These are phyloP conservation scores for Heliamphora exappendiculata DNA, from an alignment of 148 eudicot species.

Conservation along the genomic window DNA sequence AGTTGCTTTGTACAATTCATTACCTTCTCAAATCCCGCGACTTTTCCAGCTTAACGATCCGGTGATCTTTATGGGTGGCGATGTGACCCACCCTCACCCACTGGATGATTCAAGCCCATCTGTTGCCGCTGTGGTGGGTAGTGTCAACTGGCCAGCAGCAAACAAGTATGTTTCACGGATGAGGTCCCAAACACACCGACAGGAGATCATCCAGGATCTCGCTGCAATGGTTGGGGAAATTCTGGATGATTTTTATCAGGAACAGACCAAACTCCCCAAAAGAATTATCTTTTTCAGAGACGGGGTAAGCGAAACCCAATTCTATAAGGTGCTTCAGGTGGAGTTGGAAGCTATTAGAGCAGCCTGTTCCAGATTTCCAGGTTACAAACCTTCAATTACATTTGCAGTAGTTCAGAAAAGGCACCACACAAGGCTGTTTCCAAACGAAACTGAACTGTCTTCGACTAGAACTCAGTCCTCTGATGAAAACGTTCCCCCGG, in stretches of 20 bases:
- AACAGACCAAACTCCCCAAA: constrained; percentile 48
- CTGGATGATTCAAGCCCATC: constrained; percentile 84
- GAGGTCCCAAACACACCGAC: constrained; percentile 84
- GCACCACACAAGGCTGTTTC: constrained; percentile 84
- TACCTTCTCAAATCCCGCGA: constrained; percentile 74
- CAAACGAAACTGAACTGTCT: constrained; percentile 38
- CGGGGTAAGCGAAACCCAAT: constrained; percentile 94
- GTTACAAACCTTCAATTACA: constrained; percentile 71
- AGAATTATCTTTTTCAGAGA: constrained; percentile 79
- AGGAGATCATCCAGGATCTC: constrained; percentile 89
- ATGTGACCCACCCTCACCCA: constrained; percentile 94
- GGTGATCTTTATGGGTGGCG: constrained; percentile 89
- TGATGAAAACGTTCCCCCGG: constrained; percentile 76
- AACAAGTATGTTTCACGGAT: constrained; percentile 82
- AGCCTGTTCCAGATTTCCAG: constrained; percentile 46
- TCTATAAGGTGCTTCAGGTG: constrained; percentile 66
- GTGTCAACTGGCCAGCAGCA: constrained; percentile 83
- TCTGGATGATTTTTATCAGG: constrained; percentile 47
- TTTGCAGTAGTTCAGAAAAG: constrained; percentile 86
- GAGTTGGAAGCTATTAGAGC: constrained; percentile 55
- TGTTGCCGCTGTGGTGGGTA: constrained; percentile 92
- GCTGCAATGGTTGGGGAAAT: constrained; percentile 68
- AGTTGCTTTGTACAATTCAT: constrained; percentile 62
- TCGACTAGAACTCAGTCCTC: constrained; percentile 16
- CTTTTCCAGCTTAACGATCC: constrained; percentile 50